Percentiles rank a stretch among this genome's conserved stretches.
phyloP scores from a whole-genome alignment of 257 asterid species.

The Striga asiatica region DNA sequence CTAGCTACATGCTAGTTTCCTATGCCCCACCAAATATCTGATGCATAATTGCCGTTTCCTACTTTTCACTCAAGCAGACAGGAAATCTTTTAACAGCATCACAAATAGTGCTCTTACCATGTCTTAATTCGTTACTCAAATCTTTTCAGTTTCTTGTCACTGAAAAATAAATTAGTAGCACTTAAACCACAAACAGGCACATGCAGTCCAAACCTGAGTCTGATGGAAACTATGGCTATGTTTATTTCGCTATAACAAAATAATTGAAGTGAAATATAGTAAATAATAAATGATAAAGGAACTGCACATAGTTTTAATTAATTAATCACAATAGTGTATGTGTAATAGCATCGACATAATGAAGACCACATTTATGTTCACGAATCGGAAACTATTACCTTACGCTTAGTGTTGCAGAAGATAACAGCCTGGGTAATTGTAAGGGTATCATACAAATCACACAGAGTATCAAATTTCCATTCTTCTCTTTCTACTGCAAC shows the following conservation, averaged over 20 bases:
- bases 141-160: too few relatives aligned
- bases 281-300: background rate
- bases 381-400: constrained; percentile 34
- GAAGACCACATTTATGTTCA: background rate
- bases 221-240: background rate
- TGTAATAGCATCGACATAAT: background rate
- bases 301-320: background rate
- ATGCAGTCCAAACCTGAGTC: too few relatives aligned
- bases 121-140: too few relatives aligned
- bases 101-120: background rate
- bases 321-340: background rate
- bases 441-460: constrained; percentile 88
- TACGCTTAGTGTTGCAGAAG: constrained; percentile 86
- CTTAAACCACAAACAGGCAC: too few relatives aligned
- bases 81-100: background rate
- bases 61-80: background rate
- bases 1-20: background rate
- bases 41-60: too few relatives aligned
- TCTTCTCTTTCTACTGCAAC: constrained; percentile 91
- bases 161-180: too few relatives aligned
- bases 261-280: background rate
- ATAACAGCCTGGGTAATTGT: constrained; percentile 96
- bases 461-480: constrained; percentile 89
- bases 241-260: background rate
- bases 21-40: background rate